A percentile compares a stretch with the other conserved stretches of the same genome.
Conservation (phyloP, 441 rosid species). For the Geranium incanum region DNA sequence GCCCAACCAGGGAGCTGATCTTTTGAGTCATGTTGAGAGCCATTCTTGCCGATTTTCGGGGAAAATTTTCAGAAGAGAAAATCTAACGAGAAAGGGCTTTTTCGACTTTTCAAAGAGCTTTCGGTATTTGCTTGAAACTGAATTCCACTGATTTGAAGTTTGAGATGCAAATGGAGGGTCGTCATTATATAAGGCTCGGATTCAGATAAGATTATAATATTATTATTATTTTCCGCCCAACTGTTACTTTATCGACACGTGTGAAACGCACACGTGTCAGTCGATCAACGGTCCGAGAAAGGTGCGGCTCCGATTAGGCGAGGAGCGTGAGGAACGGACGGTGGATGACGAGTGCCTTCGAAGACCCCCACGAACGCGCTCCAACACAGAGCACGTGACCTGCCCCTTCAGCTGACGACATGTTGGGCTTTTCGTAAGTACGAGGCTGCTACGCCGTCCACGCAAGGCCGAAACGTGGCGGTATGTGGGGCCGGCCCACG, state of each 20-base stretch:
- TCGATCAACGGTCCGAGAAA: constrained; percentile 18
- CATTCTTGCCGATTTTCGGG: constrained; percentile 28
- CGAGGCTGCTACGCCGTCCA: no score
- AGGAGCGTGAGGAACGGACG: constrained; percentile 39
- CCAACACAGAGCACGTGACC: no score
- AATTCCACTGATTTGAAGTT: no score
- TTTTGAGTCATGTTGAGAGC: constrained; percentile 60
- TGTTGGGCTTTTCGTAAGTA: no score
- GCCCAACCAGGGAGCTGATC: constrained; percentile 57
- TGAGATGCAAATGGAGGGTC: not conserved
- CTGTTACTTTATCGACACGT: constrained; percentile 31
- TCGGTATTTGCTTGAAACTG: no score
- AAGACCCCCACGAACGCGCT: constrained; percentile 15
- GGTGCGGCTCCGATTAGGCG: constrained; percentile 41
- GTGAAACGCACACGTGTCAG: constrained; percentile 23
- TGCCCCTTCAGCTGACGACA: no score
- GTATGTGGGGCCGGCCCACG: no score
- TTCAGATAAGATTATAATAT: constrained; percentile 31
- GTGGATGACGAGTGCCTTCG: constrained; percentile 32
- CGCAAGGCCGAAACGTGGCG: no score
- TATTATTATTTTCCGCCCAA: not conserved
- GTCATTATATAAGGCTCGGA: constrained; percentile 29
- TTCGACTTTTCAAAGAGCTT: no score
- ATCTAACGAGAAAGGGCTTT: not conserved
- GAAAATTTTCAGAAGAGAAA: not conserved